Conservation (phyloP, 371 early-diverging fungal genomes). For the Mortierella sp. region DNA sequence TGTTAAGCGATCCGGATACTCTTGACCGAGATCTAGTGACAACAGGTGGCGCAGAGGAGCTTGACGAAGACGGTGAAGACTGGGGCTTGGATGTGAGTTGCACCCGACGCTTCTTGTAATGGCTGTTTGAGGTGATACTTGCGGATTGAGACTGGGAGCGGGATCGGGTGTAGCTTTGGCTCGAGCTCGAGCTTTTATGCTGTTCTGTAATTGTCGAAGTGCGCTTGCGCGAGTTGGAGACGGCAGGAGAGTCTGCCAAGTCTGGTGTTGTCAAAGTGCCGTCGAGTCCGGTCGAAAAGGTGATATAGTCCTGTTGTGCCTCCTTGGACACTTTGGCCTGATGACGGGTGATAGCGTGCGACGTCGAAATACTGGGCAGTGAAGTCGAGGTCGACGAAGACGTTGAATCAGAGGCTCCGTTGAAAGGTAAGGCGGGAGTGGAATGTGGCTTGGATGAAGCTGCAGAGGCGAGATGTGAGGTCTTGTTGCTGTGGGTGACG, state of each 20-base stretch:
- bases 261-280: constrained; percentile 21
- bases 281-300: constrained; percentile 49
- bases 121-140: neutral
- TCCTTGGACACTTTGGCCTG: constrained; percentile 37
- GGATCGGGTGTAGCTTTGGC: constrained; percentile 8
- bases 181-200: neutral
- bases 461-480: constrained; percentile 6
- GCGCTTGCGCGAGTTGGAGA: constrained; percentile 30
- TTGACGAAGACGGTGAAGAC: neutral
- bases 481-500: constrained; percentile 23
- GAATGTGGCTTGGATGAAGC: constrained; percentile 9
- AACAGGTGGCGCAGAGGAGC: constrained; percentile 10
- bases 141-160: constrained; percentile 1
- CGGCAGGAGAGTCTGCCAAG: constrained; percentile 5
- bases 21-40: constrained; percentile 30
- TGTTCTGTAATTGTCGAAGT: constrained; percentile 10
- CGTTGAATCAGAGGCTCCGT: neutral
- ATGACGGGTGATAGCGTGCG: constrained; percentile 50
- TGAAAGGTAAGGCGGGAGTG: neutral
- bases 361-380: constrained; percentile 23
- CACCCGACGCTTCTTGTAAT: constrained; percentile 32
- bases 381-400: constrained; percentile 13
- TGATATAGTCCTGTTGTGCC: constrained; percentile 47
- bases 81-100: constrained; percentile 7
- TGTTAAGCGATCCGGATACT: constrained; percentile 19